Evolutionary conservation across 2,329 filamentous ascomycete genomes (phyloP).

Genomic region (Neofusicoccum kwambonambiense): DNA sequence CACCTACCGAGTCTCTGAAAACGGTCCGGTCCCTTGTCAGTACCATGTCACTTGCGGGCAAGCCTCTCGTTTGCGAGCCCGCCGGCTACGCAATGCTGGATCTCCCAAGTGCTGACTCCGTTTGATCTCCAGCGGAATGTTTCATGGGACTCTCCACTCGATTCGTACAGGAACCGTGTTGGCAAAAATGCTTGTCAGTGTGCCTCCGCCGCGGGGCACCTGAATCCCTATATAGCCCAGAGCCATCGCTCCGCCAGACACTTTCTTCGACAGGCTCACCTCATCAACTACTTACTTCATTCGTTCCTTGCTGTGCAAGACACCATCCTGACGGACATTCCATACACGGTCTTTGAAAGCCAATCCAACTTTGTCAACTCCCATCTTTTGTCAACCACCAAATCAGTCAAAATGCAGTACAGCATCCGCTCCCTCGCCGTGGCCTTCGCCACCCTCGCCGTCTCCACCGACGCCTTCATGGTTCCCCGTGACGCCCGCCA

Average conservation of each 20-base stretch:
- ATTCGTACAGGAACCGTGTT: neutral
- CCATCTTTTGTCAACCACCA: neutral
- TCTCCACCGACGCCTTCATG: slow-evolving; percentile 16
- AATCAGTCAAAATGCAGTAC: slow-evolving; percentile 16
- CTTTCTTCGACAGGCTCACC: slow-evolving; percentile 8
- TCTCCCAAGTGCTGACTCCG: neutral
- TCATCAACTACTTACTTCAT: slow-evolving; percentile 8
- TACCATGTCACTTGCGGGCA: neutral
- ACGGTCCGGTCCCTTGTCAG: neutral
- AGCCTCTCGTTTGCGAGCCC: neutral
- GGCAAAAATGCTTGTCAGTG: neutral
- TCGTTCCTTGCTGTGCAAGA: slow-evolving; percentile 19
- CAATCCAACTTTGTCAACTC: slow-evolving; percentile 10
- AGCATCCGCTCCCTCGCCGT: slow-evolving; percentile 14
- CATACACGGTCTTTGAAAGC: slow-evolving; percentile 7
- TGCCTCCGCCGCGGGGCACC: neutral
- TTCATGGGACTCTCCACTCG: neutral
- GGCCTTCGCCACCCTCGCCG: slow-evolving; percentile 4
- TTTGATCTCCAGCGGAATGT: slow-evolving; percentile 1
- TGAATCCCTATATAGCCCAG: neutral
- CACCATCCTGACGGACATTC: slow-evolving; percentile 1
- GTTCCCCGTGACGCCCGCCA: neutral
- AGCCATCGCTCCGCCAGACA: neutral
- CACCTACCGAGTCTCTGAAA: slow-evolving; percentile 11
- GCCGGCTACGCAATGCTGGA: neutral